These are phyloP conservation scores for Evansstolkia leycettana DNA, from an alignment of 495 filamentous ascomycete genomes.

Conservation along the genomic window DNA sequence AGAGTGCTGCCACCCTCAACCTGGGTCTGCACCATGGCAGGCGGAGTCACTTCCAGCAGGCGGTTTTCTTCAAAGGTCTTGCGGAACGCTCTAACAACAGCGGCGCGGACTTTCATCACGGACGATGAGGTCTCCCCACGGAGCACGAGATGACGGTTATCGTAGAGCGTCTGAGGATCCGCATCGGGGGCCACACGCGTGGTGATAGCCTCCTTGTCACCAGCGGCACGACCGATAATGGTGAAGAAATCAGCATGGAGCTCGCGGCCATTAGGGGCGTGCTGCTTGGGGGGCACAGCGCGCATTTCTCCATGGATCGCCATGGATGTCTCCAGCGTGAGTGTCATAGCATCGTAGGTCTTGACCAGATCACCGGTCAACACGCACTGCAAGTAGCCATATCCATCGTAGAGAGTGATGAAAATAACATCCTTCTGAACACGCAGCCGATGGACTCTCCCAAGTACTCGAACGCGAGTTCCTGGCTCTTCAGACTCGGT, in stretches of 20 bases:
- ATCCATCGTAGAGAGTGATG: conserved; percentile 77
- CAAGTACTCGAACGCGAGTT: conserved; percentile 69
- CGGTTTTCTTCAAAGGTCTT: conserved; percentile 67
- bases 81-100: conserved; percentile 72
- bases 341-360: conserved; percentile 81
- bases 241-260: conserved; percentile 90
- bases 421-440: conserved; percentile 83
- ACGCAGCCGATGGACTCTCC: conserved; percentile 75
- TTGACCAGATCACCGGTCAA: conserved; percentile 74
- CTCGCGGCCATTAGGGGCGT: conserved; percentile 80
- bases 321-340: conserved; percentile 83
- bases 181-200: conserved; percentile 74
- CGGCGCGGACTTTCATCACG: conserved; percentile 84
- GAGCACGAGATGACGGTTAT: conserved; percentile 85
- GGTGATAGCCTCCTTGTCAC: conserved; percentile 88
- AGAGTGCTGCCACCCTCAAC: conserved; percentile 93
- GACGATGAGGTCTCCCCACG: conserved; percentile 79
- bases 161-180: conserved; percentile 68
- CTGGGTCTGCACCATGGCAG: conserved; percentile 96
- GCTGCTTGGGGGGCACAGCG: conserved; percentile 63
- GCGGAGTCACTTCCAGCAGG: conserved; percentile 77
- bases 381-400: conserved; percentile 82
- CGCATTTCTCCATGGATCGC: conserved; percentile 81
- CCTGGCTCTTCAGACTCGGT: conserved; percentile 43
- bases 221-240: conserved; percentile 72